Percentiles rank a stretch among this genome's conserved stretches.
phyloP scores from a whole-genome alignment of 495 filamentous ascomycete genomes.

The Lophium mytilinum region DNA sequence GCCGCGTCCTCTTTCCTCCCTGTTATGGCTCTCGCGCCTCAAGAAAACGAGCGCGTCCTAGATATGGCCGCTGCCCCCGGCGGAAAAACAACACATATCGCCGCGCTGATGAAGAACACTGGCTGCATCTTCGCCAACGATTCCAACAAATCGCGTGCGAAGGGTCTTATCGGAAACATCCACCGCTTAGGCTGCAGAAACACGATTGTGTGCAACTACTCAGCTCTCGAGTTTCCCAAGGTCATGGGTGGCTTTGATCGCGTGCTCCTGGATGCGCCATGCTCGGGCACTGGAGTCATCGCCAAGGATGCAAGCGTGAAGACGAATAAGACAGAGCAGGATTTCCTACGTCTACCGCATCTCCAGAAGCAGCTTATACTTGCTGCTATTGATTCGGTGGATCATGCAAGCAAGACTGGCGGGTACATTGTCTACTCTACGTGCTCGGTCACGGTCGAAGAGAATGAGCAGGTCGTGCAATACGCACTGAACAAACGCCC shows the following conservation, averaged over 20 bases:
- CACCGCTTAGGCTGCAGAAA: constrained; percentile 92
- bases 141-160: constrained; percentile 82
- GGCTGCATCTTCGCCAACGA: constrained; percentile 95
- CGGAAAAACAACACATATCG: constrained; percentile 95
- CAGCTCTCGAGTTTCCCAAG: constrained; percentile 84
- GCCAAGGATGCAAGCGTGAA: constrained; percentile 92
- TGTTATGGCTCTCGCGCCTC: constrained; percentile 92
- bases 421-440: constrained; percentile 94
- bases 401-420: constrained; percentile 75
- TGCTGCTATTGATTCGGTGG: constrained; percentile 87
- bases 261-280: constrained; percentile 72
- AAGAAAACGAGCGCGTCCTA: constrained; percentile 82
- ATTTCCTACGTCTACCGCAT: constrained; percentile 87
- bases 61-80: constrained; percentile 97
- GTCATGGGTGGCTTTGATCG: constrained; percentile 93
- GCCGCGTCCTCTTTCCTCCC: constrained; percentile 95
- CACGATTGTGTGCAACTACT: constrained; percentile 88
- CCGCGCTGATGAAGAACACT: constrained; percentile 97
- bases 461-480: constrained; percentile 89
- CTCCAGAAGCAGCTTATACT: constrained; percentile 89
- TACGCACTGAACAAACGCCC: constrained; percentile 85
- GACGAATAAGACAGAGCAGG: constrained; percentile 91
- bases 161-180: constrained; percentile 96
- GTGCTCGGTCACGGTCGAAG: constrained; percentile 83
- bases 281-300: constrained; percentile 82